These are phyloP conservation scores for Fusarium piperis DNA, from an alignment of 2,329 filamentous ascomycete species.

Conservation along the genomic window DNA sequence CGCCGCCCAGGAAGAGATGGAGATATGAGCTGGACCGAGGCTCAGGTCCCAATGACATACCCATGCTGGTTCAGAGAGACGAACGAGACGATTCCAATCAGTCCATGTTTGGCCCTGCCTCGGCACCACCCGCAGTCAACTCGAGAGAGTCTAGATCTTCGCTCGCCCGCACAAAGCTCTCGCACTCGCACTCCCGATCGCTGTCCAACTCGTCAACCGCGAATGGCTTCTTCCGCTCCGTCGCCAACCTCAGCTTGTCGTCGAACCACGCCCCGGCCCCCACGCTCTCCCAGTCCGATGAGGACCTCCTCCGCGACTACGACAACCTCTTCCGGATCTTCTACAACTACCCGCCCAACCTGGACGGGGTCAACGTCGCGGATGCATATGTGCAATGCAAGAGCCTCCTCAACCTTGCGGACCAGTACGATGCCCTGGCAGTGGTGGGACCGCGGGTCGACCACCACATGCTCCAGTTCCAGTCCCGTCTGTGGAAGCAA, in stretches of 20 bases:
- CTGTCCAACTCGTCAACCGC: conserved; percentile 58
- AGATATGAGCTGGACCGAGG: conserved; percentile 88
- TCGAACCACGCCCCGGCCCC: conserved; percentile 56
- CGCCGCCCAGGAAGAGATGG: conserved; percentile 69
- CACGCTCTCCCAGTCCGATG: conserved; percentile 66
- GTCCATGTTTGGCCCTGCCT: conserved; percentile 47
- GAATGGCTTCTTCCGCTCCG: conserved; percentile 80
- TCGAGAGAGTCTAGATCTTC: conserved; percentile 56
- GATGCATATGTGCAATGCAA: conserved; percentile 96
- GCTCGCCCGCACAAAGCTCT: conserved; percentile 46
- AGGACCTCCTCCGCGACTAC: conserved; percentile 88
- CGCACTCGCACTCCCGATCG: conserved; percentile 54
- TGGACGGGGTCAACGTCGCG: conserved; percentile 89
- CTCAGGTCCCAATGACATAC: conserved; percentile 77
- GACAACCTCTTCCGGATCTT: conserved; percentile 96
- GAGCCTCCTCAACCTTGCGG: conserved; percentile 85
- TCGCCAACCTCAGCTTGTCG: conserved; percentile 76
- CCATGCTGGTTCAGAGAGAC: conserved; percentile 88
- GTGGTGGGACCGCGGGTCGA: conserved; percentile 92
- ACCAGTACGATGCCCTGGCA: conserved; percentile 90
- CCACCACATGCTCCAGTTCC: conserved; percentile 92
- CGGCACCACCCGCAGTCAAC: conserved; percentile 32
- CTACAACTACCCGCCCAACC: conserved; percentile 87
- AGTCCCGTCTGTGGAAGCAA: conserved; percentile 91
- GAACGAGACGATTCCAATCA: conserved; percentile 41